Evolutionary conservation across 2,329 filamentous ascomycete genomes (phyloP).

Genomic region (Teratosphaeria pseudoeucalypti): DNA sequence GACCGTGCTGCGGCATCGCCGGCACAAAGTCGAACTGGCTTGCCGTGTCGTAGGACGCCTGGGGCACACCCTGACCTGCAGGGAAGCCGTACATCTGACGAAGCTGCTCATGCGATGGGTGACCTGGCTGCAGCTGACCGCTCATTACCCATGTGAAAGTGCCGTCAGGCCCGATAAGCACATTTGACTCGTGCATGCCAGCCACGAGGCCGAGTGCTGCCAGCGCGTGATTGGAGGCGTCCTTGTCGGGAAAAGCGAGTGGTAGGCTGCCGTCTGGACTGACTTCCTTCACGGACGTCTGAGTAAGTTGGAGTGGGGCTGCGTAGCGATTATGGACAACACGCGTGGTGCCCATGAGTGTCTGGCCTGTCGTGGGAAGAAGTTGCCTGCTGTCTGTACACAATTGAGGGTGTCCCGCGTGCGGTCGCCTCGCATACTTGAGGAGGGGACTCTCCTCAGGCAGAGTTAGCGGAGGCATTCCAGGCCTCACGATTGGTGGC

Average conservation of each 20-base stretch:
- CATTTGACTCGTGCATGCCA: neutral
- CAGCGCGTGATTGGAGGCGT: neutral
- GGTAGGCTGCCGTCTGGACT: neutral
- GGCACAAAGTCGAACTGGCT: neutral
- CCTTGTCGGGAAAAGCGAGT: neutral
- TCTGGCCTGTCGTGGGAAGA: neutral
- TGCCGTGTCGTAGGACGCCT: neutral
- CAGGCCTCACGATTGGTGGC: neutral
- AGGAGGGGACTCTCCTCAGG: neutral
- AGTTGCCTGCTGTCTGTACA: neutral
- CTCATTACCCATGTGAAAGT: neutral
- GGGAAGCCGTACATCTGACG: neutral
- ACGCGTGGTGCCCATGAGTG: neutral
- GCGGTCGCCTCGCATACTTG: neutral
- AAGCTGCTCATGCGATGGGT: neutral
- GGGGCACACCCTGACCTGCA: neutral
- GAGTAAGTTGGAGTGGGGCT: neutral
- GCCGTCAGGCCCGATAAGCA: neutral
- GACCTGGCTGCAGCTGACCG: neutral
- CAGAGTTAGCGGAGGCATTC: neutral
- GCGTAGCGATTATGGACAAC: neutral
- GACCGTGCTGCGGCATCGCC: neutral
- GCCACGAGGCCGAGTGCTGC: neutral
- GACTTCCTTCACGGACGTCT: neutral
- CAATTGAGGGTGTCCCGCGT: no score